phyloP scores from a whole-genome alignment of 352 stramenopile genomes.

The Pythium insidiosum region DNA sequence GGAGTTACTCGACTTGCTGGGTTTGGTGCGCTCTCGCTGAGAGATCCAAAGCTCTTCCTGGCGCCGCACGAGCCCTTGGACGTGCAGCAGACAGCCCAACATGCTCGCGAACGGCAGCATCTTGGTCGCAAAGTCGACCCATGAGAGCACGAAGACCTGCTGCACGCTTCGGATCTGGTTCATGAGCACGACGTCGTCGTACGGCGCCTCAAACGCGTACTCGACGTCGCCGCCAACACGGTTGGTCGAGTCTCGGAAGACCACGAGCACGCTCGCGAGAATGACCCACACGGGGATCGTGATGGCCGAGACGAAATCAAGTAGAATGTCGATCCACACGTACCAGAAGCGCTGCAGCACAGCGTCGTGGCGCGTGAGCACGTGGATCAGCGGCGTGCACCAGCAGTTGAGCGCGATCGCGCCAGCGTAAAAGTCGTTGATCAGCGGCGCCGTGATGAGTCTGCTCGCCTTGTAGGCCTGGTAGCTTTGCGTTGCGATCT shows the following conservation, averaged over 20 bases:
- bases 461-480: conserved; percentile 16
- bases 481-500: conserved; percentile 11
- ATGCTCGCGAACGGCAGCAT: conserved; percentile 15
- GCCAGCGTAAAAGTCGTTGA: conserved; percentile 11
- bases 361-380: background rate
- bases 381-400: conserved; percentile 11
- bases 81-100: conserved; percentile 6
- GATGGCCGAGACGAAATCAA: conserved; percentile 11
- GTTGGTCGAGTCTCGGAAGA: conserved; percentile 1
- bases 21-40: too few species aligned
- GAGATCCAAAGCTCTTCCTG: too few species aligned
- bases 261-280: background rate
- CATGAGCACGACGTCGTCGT: conserved; percentile 8
- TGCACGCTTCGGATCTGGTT: conserved; percentile 10
- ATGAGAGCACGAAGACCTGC: conserved; percentile 13
- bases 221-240: conserved; percentile 4
- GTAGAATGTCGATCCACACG: conserved; percentile 11
- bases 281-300: conserved; percentile 12
- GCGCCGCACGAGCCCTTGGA: too few species aligned
- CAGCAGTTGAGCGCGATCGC: conserved; percentile 13
- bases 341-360: conserved; percentile 13
- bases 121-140: conserved; percentile 16
- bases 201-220: conserved; percentile 11
- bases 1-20: too few species aligned
- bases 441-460: conserved; percentile 5